A percentile compares a stretch with the other conserved stretches of the same genome.
Evolutionary conservation across 176 grass and related monocot species (phyloP).

Genomic region (Calamus simplicifolius): DNA sequence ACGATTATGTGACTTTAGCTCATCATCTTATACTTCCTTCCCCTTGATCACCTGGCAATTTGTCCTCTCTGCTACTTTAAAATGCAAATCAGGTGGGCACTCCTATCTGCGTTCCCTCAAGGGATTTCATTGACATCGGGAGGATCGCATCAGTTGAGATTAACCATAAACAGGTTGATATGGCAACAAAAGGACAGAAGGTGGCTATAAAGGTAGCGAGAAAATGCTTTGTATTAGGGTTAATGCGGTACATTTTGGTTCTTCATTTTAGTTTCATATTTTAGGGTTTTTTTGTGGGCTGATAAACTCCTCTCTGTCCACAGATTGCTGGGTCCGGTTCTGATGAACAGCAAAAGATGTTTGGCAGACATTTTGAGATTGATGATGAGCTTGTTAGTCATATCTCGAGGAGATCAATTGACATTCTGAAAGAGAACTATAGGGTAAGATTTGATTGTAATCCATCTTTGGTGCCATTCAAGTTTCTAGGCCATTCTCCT

Average conservation of each 20-base stretch:
- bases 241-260: background rate
- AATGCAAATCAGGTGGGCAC: conserved; percentile 47
- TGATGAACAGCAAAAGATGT: conserved; percentile 83
- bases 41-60: too few species aligned
- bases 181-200: conserved; percentile 80
- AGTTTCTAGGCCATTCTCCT: background rate
- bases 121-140: conserved; percentile 73
- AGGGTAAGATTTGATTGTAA: conserved; percentile 36
- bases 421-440: conserved; percentile 75
- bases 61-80: too few species aligned
- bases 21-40: too few species aligned
- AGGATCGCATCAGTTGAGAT: conserved; percentile 86
- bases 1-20: too few species aligned
- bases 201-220: conserved; percentile 68
- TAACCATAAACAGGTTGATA: conserved; percentile 83
- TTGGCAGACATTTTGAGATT: conserved; percentile 74
- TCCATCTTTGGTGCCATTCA: background rate
- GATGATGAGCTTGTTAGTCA: conserved; percentile 84
- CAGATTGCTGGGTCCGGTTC: conserved; percentile 61
- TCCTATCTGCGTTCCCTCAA: conserved; percentile 65
- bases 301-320: background rate
- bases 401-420: conserved; percentile 69
- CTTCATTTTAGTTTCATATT: background rate
- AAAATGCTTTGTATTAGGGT: background rate
- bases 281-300: background rate